phyloP scores from a whole-genome alignment of 2,329 filamentous ascomycete genomes.

The Colletotrichum coccodes region DNA sequence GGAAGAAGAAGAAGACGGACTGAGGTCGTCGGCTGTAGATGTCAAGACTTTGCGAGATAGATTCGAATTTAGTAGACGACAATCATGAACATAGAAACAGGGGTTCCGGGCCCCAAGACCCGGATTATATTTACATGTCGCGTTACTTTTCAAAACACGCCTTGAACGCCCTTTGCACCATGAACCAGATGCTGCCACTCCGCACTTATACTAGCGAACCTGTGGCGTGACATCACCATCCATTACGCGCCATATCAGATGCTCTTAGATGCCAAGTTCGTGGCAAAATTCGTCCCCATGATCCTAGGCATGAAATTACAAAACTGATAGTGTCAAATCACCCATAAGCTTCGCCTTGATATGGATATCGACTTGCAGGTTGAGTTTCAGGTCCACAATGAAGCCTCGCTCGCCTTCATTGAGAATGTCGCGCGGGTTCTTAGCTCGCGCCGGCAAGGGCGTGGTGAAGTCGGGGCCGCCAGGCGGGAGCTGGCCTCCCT shows the following conservation, averaged over 20 bases:
- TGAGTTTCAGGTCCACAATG: conserved; percentile 27
- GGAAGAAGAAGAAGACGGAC: conserved; percentile 52
- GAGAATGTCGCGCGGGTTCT: conserved; percentile 26
- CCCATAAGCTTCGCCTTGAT: conserved; percentile 27
- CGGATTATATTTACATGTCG: neutral
- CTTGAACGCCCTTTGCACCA: conserved; percentile 5
- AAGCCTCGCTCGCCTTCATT: conserved; percentile 28
- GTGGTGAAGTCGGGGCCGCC: conserved; percentile 18
- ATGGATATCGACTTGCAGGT: conserved; percentile 21
- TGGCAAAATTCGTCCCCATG: neutral
- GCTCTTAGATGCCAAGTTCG: neutral
- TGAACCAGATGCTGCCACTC: neutral
- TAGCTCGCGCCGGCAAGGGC: conserved; percentile 17
- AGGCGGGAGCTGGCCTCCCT: conserved; percentile 8
- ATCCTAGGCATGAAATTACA: neutral
- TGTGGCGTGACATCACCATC: neutral
- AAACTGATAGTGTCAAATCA: conserved; percentile 24
- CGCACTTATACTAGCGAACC: neutral
- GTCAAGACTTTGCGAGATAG: no score
- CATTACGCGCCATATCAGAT: conserved; percentile 1
- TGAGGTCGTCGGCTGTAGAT: neutral
- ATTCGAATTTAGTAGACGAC: neutral
- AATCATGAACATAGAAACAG: neutral
- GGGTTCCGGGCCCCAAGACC: neutral
- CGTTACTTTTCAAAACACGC: neutral